Evolutionary conservation across 495 filamentous ascomycete species (phyloP), one percentile per base, ranked within the genome.

Genomic region (Podospora tetraspora): DNA sequence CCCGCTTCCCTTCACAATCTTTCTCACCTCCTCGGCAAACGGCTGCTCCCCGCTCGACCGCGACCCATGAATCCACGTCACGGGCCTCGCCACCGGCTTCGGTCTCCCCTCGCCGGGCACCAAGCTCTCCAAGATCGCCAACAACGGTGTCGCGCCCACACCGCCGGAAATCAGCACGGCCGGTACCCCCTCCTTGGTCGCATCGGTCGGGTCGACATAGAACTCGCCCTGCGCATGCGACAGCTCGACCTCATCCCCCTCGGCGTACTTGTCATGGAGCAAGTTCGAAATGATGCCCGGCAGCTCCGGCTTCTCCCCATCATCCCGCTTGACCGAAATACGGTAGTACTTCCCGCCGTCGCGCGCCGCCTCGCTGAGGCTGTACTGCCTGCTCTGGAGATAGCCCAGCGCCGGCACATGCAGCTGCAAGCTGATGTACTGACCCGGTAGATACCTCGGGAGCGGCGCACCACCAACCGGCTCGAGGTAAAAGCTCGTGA

Each of bases 191-290:
- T 75, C 67, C 79, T 84, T 76, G 70, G 76, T 62, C 59, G 74
- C 68, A 68, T 78, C 75, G 1, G 66, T 34, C 7, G 77, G 72
- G 67, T 82, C 74, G 32, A 90, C 76, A 76, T 81, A 86, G 80
- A 92, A 92, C 75, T 91, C 88, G 57, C 91, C 90, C 68, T 78
- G 84, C 3, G 91, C 90, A 70, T 91, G 88, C 9, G 88, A 88
- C 19, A 92, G 77, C 73, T 89, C 81, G 24, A 92, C 73, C 30
- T 79, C 77, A 72, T 90, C 88, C 67, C 90, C 90, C 29, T 84
- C 84, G 11, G 81, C 74, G 75, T 84, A 84, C 27, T 78, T 71
- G 66, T 84, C 84, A 76, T 92, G 90, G 13, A 93, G 80, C 62
- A 89, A 74, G 71, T 92, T 92, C 25, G 89, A 91, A 19, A 93